These are phyloP conservation scores for Tetrapisispora taiwanensis DNA, from an alignment of 805 yeast genomes.

Conservation along the genomic window DNA sequence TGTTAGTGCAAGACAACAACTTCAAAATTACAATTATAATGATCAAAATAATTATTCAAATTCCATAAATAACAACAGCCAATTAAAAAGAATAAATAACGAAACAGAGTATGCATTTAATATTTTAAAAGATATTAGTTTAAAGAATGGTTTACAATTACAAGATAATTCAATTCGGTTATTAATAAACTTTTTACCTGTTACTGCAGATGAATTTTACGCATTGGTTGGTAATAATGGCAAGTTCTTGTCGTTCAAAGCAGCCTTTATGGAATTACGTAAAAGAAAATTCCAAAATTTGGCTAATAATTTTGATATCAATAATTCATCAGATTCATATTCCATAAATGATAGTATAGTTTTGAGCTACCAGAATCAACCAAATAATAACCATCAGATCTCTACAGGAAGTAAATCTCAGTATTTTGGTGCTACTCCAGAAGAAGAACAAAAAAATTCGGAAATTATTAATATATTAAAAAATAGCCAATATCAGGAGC, in stretches of 20 bases:
- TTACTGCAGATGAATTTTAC: conserved; percentile 17
- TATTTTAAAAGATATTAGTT: conserved; percentile 17
- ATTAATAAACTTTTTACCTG: conserved; percentile 20
- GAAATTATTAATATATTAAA: conserved; percentile 16
- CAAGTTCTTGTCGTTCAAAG: conserved; percentile 18
- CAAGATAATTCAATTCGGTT: conserved; percentile 19
- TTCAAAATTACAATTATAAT: conserved; percentile 7
- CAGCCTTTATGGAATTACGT: conserved; percentile 15
- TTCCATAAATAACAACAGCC: conserved; percentile 8
- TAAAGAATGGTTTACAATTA: conserved; percentile 13
- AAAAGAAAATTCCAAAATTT: conserved; percentile 10
- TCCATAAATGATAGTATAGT: conserved; percentile 6
- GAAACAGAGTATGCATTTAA: conserved; percentile 19
- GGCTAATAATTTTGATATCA: conserved; percentile 1
- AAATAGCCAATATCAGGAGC: conserved; percentile 6
- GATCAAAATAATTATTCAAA: neutral
- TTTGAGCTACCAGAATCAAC: conserved; percentile 1
- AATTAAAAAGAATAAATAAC: conserved; percentile 7
- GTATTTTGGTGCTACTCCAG: conserved; percentile 11
- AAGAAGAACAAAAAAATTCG: conserved; percentile 11
- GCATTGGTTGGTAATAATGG: conserved; percentile 15
- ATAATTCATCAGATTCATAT: conserved; percentile 8
- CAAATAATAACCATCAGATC: conserved; percentile 5
- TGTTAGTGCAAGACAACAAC: conserved; percentile 10
- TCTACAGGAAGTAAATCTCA: conserved; percentile 11